Evolutionary conservation across 805 yeast genomes (phyloP).

Genomic region (Cyberlindnera galapagoensis): DNA sequence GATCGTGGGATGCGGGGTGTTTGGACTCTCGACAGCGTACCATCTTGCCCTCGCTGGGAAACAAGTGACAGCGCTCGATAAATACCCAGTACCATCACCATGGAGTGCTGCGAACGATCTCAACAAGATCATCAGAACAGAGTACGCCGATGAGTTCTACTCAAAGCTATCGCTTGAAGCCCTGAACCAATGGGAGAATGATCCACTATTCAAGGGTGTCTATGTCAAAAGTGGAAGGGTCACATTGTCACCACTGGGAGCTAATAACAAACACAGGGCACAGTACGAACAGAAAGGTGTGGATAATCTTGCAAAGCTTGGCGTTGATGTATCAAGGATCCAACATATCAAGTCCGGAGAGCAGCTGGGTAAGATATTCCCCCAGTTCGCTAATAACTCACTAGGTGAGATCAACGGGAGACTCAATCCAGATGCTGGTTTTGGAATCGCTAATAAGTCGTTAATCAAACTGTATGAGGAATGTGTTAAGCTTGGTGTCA

Average conservation of each 20-base stretch:
- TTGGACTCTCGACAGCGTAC: conserved; percentile 37
- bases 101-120: conserved; percentile 35
- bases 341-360: conserved; percentile 26
- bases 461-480: conserved; percentile 26
- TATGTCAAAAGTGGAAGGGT: conserved; percentile 38
- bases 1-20: conserved; percentile 40
- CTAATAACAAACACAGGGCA: conserved; percentile 27
- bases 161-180: conserved; percentile 29
- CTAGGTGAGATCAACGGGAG: conserved; percentile 24
- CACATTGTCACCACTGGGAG: conserved; percentile 26
- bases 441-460: conserved; percentile 36
- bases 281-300: conserved; percentile 33
- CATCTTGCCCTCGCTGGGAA: conserved; percentile 29
- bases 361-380: conserved; percentile 23
- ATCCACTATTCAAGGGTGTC: conserved; percentile 24
- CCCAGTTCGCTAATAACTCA: conserved; percentile 22
- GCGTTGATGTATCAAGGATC: conserved; percentile 22
- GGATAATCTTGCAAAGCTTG: conserved; percentile 26
- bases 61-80: conserved; percentile 27
- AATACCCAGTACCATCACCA: conserved; percentile 30
- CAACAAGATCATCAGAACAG: conserved; percentile 32
- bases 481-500: conserved; percentile 27
- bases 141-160: conserved; percentile 18
- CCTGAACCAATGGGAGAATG: conserved; percentile 26
- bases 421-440: conserved; percentile 37